A percentile compares a stretch with the other conserved stretches of the same genome.
Conservation (phyloP, 192 early-diverging fungal genomes). For the Coemansia sp. region DNA sequence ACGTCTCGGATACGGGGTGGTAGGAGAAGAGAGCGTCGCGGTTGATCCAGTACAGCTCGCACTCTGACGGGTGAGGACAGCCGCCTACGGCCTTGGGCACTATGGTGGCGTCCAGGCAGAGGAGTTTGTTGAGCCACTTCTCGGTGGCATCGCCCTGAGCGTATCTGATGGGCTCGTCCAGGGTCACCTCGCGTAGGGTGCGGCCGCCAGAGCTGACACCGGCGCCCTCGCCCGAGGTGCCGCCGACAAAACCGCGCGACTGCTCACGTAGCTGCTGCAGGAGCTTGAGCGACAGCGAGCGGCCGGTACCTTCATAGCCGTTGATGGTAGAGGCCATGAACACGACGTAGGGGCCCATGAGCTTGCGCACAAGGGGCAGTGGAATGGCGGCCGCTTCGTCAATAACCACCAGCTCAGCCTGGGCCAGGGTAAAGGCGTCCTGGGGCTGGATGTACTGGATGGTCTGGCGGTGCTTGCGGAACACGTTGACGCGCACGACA, state of each 20-base stretch:
- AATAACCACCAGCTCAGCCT: slow-evolving; percentile 97
- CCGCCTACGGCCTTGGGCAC: slow-evolving; percentile 70
- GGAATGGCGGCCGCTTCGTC: slow-evolving; percentile 99
- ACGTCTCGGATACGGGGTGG: slow-evolving; percentile 94
- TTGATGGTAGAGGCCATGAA: slow-evolving; percentile 99
- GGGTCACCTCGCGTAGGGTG: slow-evolving; percentile 82
- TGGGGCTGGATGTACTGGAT: slow-evolving; percentile 98
- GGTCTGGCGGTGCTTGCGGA: slow-evolving; percentile 94
- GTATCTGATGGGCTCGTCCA: slow-evolving; percentile 96
- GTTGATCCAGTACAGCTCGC: slow-evolving; percentile 95
- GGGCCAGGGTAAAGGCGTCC: slow-evolving; percentile 86
- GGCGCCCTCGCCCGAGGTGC: slow-evolving; percentile 36
- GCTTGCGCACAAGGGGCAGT: slow-evolving; percentile 81
- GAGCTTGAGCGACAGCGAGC: slow-evolving; percentile 93
- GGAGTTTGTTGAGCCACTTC: slow-evolving; percentile 90
- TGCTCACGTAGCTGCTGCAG: slow-evolving; percentile 94
- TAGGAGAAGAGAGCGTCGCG: slow-evolving; percentile 98
- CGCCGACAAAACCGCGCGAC: slow-evolving; percentile 62
- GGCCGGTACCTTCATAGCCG: slow-evolving; percentile 98
- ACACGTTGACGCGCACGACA: slow-evolving; percentile 94
- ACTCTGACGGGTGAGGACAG: slow-evolving; percentile 89
- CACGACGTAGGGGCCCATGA: slow-evolving; percentile 92
- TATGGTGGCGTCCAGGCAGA: slow-evolving; percentile 88
- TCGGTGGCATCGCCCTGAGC: slow-evolving; percentile 82
- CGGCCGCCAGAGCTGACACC: slow-evolving; percentile 56